Evolutionary conservation across 75 land plant species (phyloP).

Genomic region (Pinus taeda): DNA sequence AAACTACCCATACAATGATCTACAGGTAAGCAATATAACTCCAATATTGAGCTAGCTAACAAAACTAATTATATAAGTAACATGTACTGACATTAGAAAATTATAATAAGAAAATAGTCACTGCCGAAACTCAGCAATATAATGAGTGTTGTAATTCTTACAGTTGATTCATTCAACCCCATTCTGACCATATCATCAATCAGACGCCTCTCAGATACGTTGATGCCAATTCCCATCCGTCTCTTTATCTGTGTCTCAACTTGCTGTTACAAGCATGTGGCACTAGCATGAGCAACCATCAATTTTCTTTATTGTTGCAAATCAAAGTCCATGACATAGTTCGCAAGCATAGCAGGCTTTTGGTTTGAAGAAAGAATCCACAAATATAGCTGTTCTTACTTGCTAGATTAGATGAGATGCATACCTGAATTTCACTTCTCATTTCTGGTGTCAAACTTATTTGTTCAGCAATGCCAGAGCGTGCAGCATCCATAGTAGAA

Average conservation of each 20-base stretch:
- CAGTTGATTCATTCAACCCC: constrained; percentile 92
- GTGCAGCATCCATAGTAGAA: constrained; percentile 95
- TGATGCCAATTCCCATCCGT: constrained; percentile 91
- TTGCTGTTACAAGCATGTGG: constrained; percentile 58
- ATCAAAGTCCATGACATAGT: neutral
- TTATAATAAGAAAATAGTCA: neutral
- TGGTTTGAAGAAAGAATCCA: neutral
- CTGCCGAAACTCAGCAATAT: neutral
- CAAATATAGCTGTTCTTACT: neutral
- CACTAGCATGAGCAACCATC: too few relatives aligned
- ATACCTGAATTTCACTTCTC: constrained; percentile 90
- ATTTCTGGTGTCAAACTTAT: constrained; percentile 85
- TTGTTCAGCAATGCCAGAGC: constrained; percentile 85
- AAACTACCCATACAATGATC: neutral
- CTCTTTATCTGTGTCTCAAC: constrained; percentile 92
- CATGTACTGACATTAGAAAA: neutral
- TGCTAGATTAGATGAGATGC: neutral
- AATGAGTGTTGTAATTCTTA: constrained; percentile 20
- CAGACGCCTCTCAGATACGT: constrained; percentile 88
- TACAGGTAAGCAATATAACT: neutral
- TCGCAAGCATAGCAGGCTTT: neutral
- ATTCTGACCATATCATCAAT: constrained; percentile 84
- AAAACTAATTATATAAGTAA: too few relatives aligned
- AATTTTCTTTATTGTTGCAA: neutral
- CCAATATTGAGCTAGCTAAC: neutral